These are phyloP conservation scores for Suillus alpinus DNA, from an alignment of 768 basidiomycete species.

Conservation along the genomic window DNA sequence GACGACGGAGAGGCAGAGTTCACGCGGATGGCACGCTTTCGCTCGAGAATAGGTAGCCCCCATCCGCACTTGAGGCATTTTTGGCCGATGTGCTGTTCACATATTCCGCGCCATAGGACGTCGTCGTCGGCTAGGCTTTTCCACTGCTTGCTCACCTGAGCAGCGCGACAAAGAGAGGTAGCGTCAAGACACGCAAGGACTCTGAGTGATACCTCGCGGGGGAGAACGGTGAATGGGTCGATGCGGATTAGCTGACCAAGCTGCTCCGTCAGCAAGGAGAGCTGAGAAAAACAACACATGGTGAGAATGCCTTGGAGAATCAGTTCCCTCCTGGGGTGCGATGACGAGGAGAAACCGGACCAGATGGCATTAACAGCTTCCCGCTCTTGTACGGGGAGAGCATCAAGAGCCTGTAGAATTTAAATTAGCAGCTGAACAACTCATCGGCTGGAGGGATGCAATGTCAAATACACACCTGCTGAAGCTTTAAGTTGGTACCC, in stretches of 20 bases:
- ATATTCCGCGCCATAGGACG: slow-evolving; percentile 91
- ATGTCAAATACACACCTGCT: slow-evolving; percentile 61
- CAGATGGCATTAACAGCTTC: slow-evolving; percentile 89
- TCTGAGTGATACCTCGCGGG: slow-evolving; percentile 85
- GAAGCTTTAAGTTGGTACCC: slow-evolving; percentile 87
- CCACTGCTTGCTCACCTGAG: slow-evolving; percentile 87
- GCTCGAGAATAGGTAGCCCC: slow-evolving; percentile 91
- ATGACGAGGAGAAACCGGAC: slow-evolving; percentile 95
- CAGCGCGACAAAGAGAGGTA: slow-evolving; percentile 88
- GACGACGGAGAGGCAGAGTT: slow-evolving; percentile 36
- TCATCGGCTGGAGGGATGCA: background rate
- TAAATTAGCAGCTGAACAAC: slow-evolving; percentile 9
- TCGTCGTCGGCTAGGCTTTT: slow-evolving; percentile 90
- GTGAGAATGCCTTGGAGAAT: slow-evolving; percentile 96
- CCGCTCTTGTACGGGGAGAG: slow-evolving; percentile 80
- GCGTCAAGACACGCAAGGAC: slow-evolving; percentile 90
- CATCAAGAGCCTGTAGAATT: slow-evolving; percentile 76
- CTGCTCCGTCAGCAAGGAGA: slow-evolving; percentile 92
- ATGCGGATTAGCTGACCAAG: slow-evolving; percentile 91
- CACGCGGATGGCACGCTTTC: slow-evolving; percentile 48
- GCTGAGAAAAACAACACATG: slow-evolving; percentile 99
- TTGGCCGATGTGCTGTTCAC: slow-evolving; percentile 97
- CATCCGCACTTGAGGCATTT: slow-evolving; percentile 97
- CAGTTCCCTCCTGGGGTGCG: slow-evolving; percentile 85
- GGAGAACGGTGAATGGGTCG: slow-evolving; percentile 89